Percentiles rank a stretch among this genome's conserved stretches.
These are phyloP conservation scores for Aspergillus aculeatus DNA, from an alignment of 2,329 filamentous ascomycete genomes.

Conservation along the genomic window DNA sequence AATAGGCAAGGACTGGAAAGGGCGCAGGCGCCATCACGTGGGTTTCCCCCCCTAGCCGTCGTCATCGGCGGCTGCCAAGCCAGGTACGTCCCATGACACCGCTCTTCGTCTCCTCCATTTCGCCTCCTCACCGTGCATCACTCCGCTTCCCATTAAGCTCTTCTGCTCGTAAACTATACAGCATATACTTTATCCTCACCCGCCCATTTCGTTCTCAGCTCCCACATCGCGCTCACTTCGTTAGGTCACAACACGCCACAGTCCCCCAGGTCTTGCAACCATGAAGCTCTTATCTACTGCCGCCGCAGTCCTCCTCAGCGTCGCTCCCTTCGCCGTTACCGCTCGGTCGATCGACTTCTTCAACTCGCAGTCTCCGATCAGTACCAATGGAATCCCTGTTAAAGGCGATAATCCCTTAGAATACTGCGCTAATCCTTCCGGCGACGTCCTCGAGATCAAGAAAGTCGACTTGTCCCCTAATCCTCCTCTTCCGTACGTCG, in stretches of 20 bases:
- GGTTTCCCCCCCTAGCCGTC: background rate
- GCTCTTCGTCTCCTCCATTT: conserved; percentile 11
- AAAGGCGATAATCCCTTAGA: conserved; percentile 82
- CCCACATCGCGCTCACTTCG: background rate
- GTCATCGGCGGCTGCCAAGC: conserved; percentile 5
- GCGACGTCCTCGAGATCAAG: conserved; percentile 73
- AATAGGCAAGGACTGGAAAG: background rate
- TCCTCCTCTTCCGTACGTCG: conserved; percentile 76
- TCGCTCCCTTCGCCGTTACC: conserved; percentile 47
- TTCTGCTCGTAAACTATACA: background rate
- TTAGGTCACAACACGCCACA: background rate
- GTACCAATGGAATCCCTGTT: conserved; percentile 60
- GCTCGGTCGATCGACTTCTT: conserved; percentile 49
- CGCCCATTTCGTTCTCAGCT: background rate
- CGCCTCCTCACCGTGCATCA: background rate
- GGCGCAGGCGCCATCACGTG: conserved; percentile 7
- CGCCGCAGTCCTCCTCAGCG: conserved; percentile 43
- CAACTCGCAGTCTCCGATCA: conserved; percentile 50
- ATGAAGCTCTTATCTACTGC: conserved; percentile 45
- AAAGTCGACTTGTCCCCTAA: conserved; percentile 81
- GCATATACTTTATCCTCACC: background rate
- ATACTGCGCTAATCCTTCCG: conserved; percentile 69
- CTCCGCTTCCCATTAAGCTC: background rate
- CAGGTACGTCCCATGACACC: conserved; percentile 16
- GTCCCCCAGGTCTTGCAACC: conserved; percentile 5